Conservation (phyloP, 177 flowering plant genomes). For the Vitis hybrid region DNA sequence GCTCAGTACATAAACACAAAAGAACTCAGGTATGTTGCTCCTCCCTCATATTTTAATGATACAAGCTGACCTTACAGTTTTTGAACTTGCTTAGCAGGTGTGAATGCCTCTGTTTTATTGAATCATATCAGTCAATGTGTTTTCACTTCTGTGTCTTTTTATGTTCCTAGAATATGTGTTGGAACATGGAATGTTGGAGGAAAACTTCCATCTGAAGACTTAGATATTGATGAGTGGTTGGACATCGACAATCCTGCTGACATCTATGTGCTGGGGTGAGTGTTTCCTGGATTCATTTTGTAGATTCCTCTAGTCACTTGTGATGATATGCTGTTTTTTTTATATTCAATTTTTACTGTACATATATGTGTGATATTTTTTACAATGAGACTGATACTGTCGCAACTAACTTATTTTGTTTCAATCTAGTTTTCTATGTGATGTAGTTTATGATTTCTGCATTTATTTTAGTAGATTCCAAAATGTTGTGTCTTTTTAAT, state of each 20-base stretch:
- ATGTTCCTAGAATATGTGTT: slow-evolving; percentile 57
- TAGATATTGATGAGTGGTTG: slow-evolving; percentile 84
- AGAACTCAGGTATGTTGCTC: slow-evolving; percentile 62
- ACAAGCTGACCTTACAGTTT: neutral
- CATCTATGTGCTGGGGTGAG: slow-evolving; percentile 92
- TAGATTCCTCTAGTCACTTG: neutral
- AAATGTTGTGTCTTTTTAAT: no score
- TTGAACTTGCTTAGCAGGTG: neutral
- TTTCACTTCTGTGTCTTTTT: neutral
- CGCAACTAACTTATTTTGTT: no score
- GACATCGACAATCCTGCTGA: slow-evolving; percentile 77
- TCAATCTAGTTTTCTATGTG: no score
- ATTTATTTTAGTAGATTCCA: no score
- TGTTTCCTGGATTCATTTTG: slow-evolving; percentile 5
- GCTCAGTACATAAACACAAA: slow-evolving; percentile 82
- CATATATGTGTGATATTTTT: no score
- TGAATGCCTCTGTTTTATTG: neutral
- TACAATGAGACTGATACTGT: no score
- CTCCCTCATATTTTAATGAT: slow-evolving; percentile 3
- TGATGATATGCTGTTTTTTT: neutral
- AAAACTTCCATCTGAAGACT: slow-evolving; percentile 71
- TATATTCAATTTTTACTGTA: neutral
- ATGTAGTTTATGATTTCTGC: no score
- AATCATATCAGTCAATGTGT: neutral
- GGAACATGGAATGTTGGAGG: slow-evolving; percentile 99